A percentile compares a stretch with the other conserved stretches of the same genome.
Evolutionary conservation across 73 alveolate species (phyloP).

Genomic region (Symbiodinium natans): DNA sequence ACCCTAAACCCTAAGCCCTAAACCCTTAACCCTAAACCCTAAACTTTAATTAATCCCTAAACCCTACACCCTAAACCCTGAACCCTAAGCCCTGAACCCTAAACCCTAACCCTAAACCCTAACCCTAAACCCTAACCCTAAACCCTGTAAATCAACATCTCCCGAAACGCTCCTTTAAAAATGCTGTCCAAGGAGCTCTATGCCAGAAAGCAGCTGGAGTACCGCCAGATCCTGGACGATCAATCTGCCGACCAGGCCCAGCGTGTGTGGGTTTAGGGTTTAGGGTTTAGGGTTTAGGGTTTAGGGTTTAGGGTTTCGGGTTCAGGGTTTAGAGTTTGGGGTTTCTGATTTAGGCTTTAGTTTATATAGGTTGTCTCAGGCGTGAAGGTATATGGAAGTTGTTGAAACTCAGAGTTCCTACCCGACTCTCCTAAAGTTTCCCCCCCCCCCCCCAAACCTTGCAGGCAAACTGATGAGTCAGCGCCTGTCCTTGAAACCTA

Average conservation of each 20-base stretch:
- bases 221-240: conserved; percentile 9
- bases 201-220: not conserved
- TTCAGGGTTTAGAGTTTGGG: not conserved
- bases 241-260: not conserved
- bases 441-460: no score
- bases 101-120: not conserved
- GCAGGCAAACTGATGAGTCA: no score
- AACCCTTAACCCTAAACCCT: not conserved
- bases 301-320: not conserved
- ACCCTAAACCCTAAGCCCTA: not conserved
- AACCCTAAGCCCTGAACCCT: no score
- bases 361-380: no score
- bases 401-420: no score
- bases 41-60: no score
- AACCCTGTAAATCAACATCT: not conserved
- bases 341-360: not conserved
- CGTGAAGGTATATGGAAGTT: no score
- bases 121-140: not conserved
- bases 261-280: not conserved
- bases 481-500: no score
- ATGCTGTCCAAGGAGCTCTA: not conserved
- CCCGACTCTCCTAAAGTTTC: no score
- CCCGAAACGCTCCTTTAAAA: no score
- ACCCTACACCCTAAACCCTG: no score
- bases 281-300: not conserved